Conservation (phyloP, 2,329 filamentous ascomycete species). For the Dactylellina leptospora region DNA sequence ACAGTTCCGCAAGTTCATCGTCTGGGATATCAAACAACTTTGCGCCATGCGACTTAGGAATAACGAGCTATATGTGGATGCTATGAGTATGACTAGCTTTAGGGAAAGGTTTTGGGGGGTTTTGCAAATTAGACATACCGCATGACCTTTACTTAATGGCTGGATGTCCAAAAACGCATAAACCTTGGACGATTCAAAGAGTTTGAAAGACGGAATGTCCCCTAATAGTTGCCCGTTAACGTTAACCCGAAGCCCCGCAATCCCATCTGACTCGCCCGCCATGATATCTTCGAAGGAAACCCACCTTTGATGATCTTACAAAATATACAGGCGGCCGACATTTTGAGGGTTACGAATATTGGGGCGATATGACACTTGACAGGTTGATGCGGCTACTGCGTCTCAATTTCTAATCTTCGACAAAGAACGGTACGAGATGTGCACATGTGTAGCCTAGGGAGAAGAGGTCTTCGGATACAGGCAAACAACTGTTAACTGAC, state of each 20-base stretch:
- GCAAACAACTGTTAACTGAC: too few relatives aligned
- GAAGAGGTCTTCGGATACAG: too few relatives aligned
- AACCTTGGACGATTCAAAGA: constrained; percentile 92
- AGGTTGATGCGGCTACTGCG: too few relatives aligned
- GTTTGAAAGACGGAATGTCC: constrained; percentile 87
- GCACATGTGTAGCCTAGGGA: too few relatives aligned
- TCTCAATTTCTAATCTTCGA: too few relatives aligned
- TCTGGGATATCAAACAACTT: constrained; percentile 95
- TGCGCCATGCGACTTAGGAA: constrained; percentile 91
- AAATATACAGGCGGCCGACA: constrained; percentile 80
- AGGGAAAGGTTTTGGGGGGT: constrained; percentile 62
- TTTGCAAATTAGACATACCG: constrained; percentile 74
- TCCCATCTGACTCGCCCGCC: neutral
- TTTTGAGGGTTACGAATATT: too few relatives aligned
- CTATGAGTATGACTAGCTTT: too few relatives aligned
- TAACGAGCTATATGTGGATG: constrained; percentile 83
- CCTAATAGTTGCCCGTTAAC: constrained; percentile 65
- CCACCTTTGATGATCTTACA: constrained; percentile 95
- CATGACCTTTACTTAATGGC: constrained; percentile 85
- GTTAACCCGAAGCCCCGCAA: too few relatives aligned
- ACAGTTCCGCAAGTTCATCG: constrained; percentile 80
- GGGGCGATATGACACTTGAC: too few relatives aligned
- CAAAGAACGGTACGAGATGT: too few relatives aligned
- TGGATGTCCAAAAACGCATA: constrained; percentile 96
- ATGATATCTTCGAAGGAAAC: neutral